Percentiles rank a stretch among this genome's conserved stretches.
These are phyloP conservation scores for Phanerochaete sordida DNA, from an alignment of 768 basidiomycete species.

Conservation along the genomic window DNA sequence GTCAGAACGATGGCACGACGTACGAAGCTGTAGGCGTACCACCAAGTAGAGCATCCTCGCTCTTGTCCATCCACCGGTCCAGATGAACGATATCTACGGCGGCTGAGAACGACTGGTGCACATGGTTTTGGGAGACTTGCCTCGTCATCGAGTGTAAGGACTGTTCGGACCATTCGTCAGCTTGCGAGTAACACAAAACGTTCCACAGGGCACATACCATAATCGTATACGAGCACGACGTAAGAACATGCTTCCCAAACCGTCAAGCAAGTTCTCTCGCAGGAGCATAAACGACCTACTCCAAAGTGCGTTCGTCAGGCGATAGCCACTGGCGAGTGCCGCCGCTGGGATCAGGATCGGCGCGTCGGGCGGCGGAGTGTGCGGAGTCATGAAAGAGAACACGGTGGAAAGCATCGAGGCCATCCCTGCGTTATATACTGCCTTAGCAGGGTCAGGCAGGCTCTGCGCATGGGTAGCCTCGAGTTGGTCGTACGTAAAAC, in stretches of 20 bases:
- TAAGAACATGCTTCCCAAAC: conserved; percentile 3
- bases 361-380: no score
- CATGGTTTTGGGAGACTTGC: neutral
- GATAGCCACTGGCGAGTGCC: neutral
- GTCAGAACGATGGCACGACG: neutral
- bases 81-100: neutral
- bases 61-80: neutral
- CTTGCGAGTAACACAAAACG: no score
- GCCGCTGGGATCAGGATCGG: neutral
- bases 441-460: neutral
- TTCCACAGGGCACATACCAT: neutral
- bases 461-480: neutral
- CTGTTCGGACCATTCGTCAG: neutral
- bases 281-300: conserved; percentile 1
- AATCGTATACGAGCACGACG: conserved; percentile 8
- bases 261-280: neutral
- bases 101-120: neutral
- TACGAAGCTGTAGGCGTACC: neutral
- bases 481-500: neutral
- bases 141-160: conserved; percentile 9
- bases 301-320: conserved; percentile 5
- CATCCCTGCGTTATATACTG: no score
- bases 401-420: neutral
- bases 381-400: no score
- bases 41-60: conserved; percentile 1